Percentiles rank a stretch among this genome's conserved stretches.
These are phyloP conservation scores for Ascochyta viciae-villosae DNA, from an alignment of 2,329 filamentous ascomycete genomes.

Conservation along the genomic window DNA sequence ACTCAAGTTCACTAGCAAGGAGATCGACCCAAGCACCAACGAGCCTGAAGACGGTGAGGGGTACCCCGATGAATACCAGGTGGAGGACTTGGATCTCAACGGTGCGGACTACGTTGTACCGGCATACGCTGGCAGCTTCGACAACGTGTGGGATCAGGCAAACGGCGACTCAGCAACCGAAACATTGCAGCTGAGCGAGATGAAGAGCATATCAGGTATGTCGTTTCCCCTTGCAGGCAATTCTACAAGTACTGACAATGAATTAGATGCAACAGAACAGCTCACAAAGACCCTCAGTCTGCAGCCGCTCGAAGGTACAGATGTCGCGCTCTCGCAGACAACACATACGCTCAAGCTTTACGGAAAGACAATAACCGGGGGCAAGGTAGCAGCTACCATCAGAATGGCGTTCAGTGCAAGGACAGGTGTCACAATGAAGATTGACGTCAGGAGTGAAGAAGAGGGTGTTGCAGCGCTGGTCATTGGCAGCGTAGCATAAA, in stretches of 20 bases:
- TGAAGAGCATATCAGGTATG: slow-evolving; percentile 92
- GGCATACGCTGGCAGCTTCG: slow-evolving; percentile 92
- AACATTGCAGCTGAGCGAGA: slow-evolving; percentile 83
- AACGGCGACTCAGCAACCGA: slow-evolving; percentile 90
- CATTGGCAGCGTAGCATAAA: slow-evolving; percentile 80
- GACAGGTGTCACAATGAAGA: slow-evolving; percentile 94
- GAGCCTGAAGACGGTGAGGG: slow-evolving; percentile 85
- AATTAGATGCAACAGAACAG: slow-evolving; percentile 86
- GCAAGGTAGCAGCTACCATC: slow-evolving; percentile 84
- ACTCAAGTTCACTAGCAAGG: slow-evolving; percentile 96
- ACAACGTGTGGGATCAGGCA: slow-evolving; percentile 93
- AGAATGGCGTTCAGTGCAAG: slow-evolving; percentile 95
- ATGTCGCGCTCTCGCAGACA: slow-evolving; percentile 84
- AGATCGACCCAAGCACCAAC: slow-evolving; percentile 92
- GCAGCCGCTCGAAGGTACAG: slow-evolving; percentile 92
- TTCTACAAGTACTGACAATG: slow-evolving; percentile 22
- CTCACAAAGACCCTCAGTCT: slow-evolving; percentile 85
- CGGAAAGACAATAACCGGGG: slow-evolving; percentile 91
- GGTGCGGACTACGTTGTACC: slow-evolving; percentile 95
- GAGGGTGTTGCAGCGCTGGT: slow-evolving; percentile 86
- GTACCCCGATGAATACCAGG: slow-evolving; percentile 97
- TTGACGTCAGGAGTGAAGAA: slow-evolving; percentile 90
- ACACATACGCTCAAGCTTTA: slow-evolving; percentile 96
- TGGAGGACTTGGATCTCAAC: slow-evolving; percentile 88
- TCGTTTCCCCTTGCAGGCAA: not conserved